Evolutionary conservation across 75 land plant species (phyloP), one percentile per base, ranked within the genome.

Genomic region (Picea glauca): DNA sequence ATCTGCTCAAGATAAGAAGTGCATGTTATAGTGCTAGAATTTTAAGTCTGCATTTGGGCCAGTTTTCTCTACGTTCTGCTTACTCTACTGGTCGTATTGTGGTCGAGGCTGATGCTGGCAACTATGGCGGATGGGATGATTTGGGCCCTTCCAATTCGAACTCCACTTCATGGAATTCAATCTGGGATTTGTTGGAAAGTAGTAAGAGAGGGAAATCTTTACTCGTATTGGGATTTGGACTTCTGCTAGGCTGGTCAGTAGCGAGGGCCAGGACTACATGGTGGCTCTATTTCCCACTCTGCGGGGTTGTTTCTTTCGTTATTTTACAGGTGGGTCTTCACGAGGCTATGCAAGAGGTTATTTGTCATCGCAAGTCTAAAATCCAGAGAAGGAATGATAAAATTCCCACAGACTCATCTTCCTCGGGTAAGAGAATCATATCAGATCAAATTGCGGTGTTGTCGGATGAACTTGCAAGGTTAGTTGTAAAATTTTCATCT

Each of bases 91-190:
- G 50, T 43, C 50, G 50, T 5, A 43, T 43, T 68, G 73, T 46
- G 33, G 46, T 18, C 2, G 20, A 8, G 50, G 54, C 7, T 14
- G 40, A 11, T 4, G 50, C 50, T 43, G n/a, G 21, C 3, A 35
- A 68, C 8, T 68, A 68, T 68, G 73, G 43, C 40, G 73, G 73
- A 21, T 68, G 73, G 73, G 73, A 70, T 70, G 54, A 70, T 70
- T 70, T 70, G 20, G 73, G 21, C 9, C 73, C 23, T n/a, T 70
- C 73, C 73, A 70, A 43, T 40, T 43, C 9, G 20, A 18, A 18
- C 23, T 38, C 38, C 6, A 35, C 54, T 46, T 8, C 56, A 43
- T 43, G 54, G 74, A 40, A 20, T 70, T 70, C 56, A 50, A 3
- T 40, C 40, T 35, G 74, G n/a, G 46, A 40, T 40, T 70, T n/a